Percentiles rank a stretch among this genome's conserved stretches.
phyloP scores from a whole-genome alignment of 495 filamentous ascomycete genomes.

The Bacidia gigantensis region DNA sequence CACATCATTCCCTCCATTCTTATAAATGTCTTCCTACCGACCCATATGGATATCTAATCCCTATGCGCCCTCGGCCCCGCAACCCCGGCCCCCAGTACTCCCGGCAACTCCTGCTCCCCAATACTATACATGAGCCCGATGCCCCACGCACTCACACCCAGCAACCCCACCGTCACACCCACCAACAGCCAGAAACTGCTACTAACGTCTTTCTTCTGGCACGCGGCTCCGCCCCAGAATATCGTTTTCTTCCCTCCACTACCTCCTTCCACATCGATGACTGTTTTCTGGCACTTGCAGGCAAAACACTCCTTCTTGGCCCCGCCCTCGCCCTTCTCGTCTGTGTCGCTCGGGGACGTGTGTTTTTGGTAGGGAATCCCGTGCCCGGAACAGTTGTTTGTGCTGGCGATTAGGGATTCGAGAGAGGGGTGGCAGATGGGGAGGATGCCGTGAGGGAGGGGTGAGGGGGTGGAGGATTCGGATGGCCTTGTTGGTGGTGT shows the following conservation, averaged over 20 bases:
- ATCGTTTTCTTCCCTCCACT: constrained; percentile 32
- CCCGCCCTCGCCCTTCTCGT: constrained; percentile 8
- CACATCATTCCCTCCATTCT: background rate
- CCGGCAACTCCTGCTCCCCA: constrained; percentile 65
- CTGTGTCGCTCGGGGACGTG: constrained; percentile 17
- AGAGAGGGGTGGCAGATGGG: constrained; percentile 51
- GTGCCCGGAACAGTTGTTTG: constrained; percentile 62
- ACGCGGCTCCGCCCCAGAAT: constrained; percentile 71
- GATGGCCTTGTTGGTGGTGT: too few species aligned
- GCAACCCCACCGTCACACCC: constrained; percentile 49
- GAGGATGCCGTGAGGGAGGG: constrained; percentile 24
- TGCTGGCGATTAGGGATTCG: constrained; percentile 45
- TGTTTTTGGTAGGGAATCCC: constrained; percentile 55
- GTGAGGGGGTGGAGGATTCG: constrained; percentile 9
- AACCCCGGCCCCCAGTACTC: constrained; percentile 79
- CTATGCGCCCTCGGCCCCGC: constrained; percentile 39
- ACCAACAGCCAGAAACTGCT: constrained; percentile 74
- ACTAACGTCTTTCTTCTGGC: constrained; percentile 85
- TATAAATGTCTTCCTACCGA: background rate
- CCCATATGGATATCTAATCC: too few species aligned
- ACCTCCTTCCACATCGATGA: constrained; percentile 32
- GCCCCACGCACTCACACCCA: constrained; percentile 45
- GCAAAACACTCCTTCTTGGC: constrained; percentile 45
- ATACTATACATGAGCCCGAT: constrained; percentile 67
- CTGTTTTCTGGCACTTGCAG: constrained; percentile 52